These are phyloP conservation scores for Primulina huaijiensis DNA, from an alignment of 257 asterid species.

Conservation along the genomic window DNA sequence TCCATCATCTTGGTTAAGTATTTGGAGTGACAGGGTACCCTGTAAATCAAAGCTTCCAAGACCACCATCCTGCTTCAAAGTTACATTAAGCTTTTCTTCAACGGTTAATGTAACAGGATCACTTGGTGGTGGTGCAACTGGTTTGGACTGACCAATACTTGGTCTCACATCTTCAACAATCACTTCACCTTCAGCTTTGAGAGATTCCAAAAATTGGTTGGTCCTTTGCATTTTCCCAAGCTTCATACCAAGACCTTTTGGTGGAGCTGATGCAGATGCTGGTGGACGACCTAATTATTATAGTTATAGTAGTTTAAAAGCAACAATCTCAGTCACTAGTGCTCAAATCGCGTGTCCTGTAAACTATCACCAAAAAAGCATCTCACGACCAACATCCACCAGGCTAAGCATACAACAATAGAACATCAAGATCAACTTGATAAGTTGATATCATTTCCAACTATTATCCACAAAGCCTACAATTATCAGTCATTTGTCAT, in stretches of 20 bases:
- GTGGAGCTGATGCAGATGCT: conserved; percentile 63
- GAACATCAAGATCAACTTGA: background rate
- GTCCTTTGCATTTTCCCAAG: conserved; percentile 66
- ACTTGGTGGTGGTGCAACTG: conserved; percentile 53
- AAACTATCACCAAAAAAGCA: background rate
- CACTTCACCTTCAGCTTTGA: conserved; percentile 71
- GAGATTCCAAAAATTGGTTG: conserved; percentile 65
- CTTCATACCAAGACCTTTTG: conserved; percentile 69
- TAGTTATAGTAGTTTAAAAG: conserved; percentile 10
- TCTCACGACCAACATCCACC: background rate
- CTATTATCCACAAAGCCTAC: background rate
- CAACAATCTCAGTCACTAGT: conserved; percentile 16
- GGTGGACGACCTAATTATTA: conserved; percentile 47
- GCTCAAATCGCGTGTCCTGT: background rate
- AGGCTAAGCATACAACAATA: background rate
- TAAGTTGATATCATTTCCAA: background rate
- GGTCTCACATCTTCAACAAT: conserved; percentile 72
- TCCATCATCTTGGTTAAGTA: conserved; percentile 60
- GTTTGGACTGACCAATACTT: conserved; percentile 51
- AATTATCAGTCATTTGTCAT: background rate
- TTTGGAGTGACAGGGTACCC: conserved; percentile 61
- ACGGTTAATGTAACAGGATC: conserved; percentile 62
- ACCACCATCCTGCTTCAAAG: conserved; percentile 64
- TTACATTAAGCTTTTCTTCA: conserved; percentile 59
- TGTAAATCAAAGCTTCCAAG: conserved; percentile 56